phyloP scores from a whole-genome alignment of 768 basidiomycete species.

The Xanthoconium stramineum region DNA sequence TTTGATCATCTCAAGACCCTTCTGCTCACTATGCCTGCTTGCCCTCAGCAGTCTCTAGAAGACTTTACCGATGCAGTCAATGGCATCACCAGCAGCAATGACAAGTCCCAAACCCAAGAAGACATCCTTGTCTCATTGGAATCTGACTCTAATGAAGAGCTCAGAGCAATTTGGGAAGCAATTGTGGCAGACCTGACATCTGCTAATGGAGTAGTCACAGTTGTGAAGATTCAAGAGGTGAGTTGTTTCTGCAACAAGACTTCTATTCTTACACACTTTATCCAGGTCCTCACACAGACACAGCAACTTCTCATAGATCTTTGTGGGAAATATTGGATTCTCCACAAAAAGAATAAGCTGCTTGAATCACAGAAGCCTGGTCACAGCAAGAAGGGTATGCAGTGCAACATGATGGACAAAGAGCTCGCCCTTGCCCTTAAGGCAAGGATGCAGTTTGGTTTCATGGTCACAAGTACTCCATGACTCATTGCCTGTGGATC shows the following conservation, averaged over 20 bases:
- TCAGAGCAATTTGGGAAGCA: neutral
- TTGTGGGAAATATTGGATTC: neutral
- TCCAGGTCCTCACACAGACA: neutral
- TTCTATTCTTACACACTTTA: neutral
- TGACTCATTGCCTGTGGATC: neutral
- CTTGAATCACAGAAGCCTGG: neutral
- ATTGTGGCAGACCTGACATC: neutral
- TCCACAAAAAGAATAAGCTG: neutral
- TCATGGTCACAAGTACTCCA: neutral
- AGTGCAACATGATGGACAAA: neutral
- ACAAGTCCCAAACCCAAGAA: neutral
- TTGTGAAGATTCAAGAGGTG: neutral
- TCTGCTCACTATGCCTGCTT: neutral
- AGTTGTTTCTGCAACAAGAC: neutral
- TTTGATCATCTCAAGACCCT: neutral
- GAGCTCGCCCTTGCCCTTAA: neutral
- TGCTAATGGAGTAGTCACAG: neutral
- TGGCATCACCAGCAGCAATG: neutral
- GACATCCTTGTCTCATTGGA: neutral
- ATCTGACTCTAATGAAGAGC: neutral
- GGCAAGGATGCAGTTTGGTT: neutral
- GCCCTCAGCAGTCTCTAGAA: neutral
- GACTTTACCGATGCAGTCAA: neutral
- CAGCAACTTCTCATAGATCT: neutral
- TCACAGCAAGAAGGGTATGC: neutral